Base-by-base conservation (phyloP, 345 rosid genomes). In the Mangifera indica region DNA sequence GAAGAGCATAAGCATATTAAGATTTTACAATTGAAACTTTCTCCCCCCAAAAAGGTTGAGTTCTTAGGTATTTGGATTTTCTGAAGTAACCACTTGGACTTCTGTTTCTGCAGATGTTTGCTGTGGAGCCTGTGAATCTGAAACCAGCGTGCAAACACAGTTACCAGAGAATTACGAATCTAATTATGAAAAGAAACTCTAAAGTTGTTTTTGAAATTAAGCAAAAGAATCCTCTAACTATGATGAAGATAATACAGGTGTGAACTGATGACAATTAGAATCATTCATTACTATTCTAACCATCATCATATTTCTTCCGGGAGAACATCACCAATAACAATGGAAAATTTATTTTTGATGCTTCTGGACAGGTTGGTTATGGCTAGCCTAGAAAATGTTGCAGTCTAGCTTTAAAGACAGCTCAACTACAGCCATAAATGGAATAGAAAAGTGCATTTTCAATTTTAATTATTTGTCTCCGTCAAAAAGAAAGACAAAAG, bases 111-210 rank as follows among this genome's bases (percentile, higher is more conserved):
- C 56, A 37, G 87, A 72, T 13, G 82, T 66, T 53, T 81, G 83
- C 66, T 74, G 86, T 66, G 85, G 76, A 70, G 76, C 72, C 76
- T 80, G 82, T 57, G 89, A 79, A 75, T 88, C 96, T 90, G 80
- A 22, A 24, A 52, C 29, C 70, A 81, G 24, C 15, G 42, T 37
- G 42, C 42, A 48, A 44, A 52, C 60, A 76, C 34, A 51, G 32
- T 2, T 12, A 40, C 21, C 3, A 26, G 49, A 51, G 21, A 59
- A 9, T n/a, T 24, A 67, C 9, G 51, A 73, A 58, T 69, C 46
- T 51, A 5, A 32, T 29, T 17, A 32, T 7, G 14, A 13, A 34
- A 71, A 60, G 54, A 64, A 51, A 25, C n/a, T 25, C 17, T 29
- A 37, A 10, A 1, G 22, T 34, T 54, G 48, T 32, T 52, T 55